phyloP scores from a whole-genome alignment of 768 basidiomycete species.

The Suillus alpinus region DNA sequence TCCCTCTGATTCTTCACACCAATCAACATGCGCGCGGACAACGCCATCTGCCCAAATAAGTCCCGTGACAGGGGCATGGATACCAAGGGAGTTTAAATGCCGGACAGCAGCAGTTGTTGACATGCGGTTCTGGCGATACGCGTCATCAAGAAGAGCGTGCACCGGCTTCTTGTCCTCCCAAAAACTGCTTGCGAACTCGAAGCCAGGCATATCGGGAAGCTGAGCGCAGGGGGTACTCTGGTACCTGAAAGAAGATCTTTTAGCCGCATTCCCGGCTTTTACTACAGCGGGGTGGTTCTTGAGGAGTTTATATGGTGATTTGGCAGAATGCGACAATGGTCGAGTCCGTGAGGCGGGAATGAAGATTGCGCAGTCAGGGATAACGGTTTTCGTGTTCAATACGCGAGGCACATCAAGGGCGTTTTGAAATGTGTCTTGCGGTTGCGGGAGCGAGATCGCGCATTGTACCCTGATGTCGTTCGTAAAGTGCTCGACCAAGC shows the following conservation, averaged over 20 bases:
- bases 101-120: conserved; percentile 48
- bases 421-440: conserved; percentile 26
- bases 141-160: conserved; percentile 47
- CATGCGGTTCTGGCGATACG: conserved; percentile 59
- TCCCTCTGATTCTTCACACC: conserved; percentile 39
- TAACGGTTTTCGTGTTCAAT: conserved; percentile 43
- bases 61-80: conserved; percentile 49
- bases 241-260: conserved; percentile 47
- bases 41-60: conserved; percentile 51
- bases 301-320: conserved; percentile 48
- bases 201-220: conserved; percentile 44
- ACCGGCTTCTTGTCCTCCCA: conserved; percentile 63
- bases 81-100: conserved; percentile 46
- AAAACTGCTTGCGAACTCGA: conserved; percentile 53
- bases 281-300: conserved; percentile 37
- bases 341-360: conserved; percentile 38
- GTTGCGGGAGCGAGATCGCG: conserved; percentile 46
- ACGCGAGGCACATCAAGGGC: conserved; percentile 32
- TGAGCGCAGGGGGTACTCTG: conserved; percentile 50
- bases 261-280: conserved; percentile 35
- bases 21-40: conserved; percentile 56
- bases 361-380: conserved; percentile 51
- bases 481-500: not conserved
- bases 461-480: conserved; percentile 42
- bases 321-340: conserved; percentile 40